phyloP scores from a whole-genome alignment of 2,329 filamentous ascomycete genomes.

The Colletotrichum sp. region DNA sequence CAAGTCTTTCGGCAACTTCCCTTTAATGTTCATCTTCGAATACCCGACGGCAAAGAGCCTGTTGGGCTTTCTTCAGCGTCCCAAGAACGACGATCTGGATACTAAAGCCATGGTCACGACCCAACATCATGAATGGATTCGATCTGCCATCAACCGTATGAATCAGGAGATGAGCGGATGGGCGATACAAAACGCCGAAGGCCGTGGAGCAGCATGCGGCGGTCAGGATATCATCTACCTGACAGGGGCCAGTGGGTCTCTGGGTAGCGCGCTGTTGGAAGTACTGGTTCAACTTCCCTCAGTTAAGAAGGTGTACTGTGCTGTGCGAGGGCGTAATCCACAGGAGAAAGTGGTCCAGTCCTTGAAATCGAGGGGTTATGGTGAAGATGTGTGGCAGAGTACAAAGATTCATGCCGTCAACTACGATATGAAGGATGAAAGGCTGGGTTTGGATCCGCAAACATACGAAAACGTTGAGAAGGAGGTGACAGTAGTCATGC shows the following conservation, averaged over 20 bases:
- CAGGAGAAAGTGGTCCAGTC: neutral
- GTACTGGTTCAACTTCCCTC: neutral
- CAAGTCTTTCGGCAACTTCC: neutral
- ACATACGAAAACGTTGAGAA: neutral
- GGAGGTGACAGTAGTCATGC: slow-evolving; percentile 2
- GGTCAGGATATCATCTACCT: neutral
- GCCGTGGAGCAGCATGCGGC: neutral
- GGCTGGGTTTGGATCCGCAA: neutral
- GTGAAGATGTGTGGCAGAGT: neutral
- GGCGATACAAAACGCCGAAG: neutral
- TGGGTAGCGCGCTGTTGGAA: slow-evolving; percentile 5
- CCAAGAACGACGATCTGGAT: neutral
- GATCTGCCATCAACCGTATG: neutral
- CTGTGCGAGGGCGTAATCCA: neutral
- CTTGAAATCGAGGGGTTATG: neutral
- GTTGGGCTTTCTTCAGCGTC: neutral
- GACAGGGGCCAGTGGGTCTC: neutral
- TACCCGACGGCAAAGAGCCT: neutral
- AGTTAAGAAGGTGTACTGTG: neutral
- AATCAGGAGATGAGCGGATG: neutral
- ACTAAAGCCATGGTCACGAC: neutral
- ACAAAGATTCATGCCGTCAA: neutral
- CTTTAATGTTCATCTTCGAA: slow-evolving; percentile 11
- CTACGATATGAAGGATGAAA: neutral
- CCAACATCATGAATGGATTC: neutral